phyloP scores from a whole-genome alignment of 495 filamentous ascomycete genomes.

The Oidiodendron maius region DNA sequence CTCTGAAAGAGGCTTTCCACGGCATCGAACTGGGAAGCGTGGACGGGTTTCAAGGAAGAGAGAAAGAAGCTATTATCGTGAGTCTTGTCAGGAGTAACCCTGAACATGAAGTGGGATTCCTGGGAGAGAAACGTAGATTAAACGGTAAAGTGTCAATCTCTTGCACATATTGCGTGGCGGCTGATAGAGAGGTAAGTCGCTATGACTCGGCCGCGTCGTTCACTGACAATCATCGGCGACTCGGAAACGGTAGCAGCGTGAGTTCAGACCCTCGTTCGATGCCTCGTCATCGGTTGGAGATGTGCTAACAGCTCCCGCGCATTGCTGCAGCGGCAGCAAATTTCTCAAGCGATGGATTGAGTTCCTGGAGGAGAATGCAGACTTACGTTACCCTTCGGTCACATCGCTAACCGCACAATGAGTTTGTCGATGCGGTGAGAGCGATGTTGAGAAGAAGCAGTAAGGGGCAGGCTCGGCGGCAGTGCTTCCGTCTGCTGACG shows the following conservation, averaged over 20 bases:
- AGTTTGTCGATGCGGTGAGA: too few relatives aligned
- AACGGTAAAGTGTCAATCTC: conserved; percentile 67
- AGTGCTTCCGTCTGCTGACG: too few relatives aligned
- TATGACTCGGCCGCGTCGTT: conserved; percentile 89
- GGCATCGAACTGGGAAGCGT: conserved; percentile 90
- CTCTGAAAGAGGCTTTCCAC: conserved; percentile 71
- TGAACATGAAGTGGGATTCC: conserved; percentile 83
- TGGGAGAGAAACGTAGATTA: conserved; percentile 85
- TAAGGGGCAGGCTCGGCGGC: too few relatives aligned
- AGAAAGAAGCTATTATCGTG: conserved; percentile 94
- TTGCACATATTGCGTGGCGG: neutral
- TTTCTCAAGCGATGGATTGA: conserved; percentile 88
- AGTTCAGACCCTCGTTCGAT: conserved; percentile 15
- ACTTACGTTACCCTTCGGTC: conserved; percentile 76
- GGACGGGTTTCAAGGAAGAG: conserved; percentile 93
- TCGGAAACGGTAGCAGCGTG: conserved; percentile 59
- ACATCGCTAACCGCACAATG: conserved; percentile 37
- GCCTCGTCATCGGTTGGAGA: conserved; percentile 3
- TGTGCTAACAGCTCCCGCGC: conserved; percentile 16
- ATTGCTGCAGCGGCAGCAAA: conserved; percentile 55
- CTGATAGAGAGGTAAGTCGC: conserved; percentile 53
- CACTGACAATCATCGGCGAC: conserved; percentile 86
- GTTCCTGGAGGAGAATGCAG: conserved; percentile 78
- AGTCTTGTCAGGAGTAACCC: conserved; percentile 86
- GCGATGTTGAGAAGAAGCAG: too few relatives aligned